Evolutionary conservation across 2,329 filamentous ascomycete genomes (phyloP).

Genomic region (Chalaropsis ovoidea): DNA sequence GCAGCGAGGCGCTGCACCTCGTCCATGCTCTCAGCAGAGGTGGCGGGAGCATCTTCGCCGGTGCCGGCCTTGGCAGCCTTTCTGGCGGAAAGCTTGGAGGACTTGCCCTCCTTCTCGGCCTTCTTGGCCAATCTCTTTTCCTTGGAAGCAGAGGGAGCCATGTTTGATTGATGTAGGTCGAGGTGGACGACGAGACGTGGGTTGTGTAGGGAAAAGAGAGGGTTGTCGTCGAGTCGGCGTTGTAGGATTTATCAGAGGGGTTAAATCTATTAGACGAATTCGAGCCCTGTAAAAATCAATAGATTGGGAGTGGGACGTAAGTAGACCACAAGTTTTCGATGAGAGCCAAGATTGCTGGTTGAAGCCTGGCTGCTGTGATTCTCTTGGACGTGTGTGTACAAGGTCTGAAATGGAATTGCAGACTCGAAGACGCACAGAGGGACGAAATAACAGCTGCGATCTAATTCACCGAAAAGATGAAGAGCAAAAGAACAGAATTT

Average conservation of each 20-base stretch:
- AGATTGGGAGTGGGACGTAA: slow-evolving; percentile 18
- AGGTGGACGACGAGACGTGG: slow-evolving; percentile 24
- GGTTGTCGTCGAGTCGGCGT: slow-evolving; percentile 18
- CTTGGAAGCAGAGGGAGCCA: slow-evolving; percentile 57
- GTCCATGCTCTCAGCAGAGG: slow-evolving; percentile 60
- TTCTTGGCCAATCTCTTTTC: slow-evolving; percentile 63
- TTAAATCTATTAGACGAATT: slow-evolving; percentile 21
- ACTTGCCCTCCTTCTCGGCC: slow-evolving; percentile 66
- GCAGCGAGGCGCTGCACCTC: slow-evolving; percentile 78
- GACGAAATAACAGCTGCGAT: slow-evolving; percentile 5
- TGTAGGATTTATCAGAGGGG: slow-evolving; percentile 20
- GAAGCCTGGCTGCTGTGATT: neutral
- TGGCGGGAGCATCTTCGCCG: slow-evolving; percentile 63
- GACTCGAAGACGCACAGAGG: neutral
- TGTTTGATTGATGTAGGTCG: slow-evolving; percentile 35
- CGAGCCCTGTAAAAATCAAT: slow-evolving; percentile 19
- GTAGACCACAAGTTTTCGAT: slow-evolving; percentile 16
- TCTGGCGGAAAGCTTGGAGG: slow-evolving; percentile 55
- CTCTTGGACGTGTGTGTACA: neutral
- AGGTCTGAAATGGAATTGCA: slow-evolving; percentile 11
- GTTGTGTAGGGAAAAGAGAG: slow-evolving; percentile 25
- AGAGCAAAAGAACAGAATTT: slow-evolving; percentile 3
- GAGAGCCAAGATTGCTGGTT: neutral
- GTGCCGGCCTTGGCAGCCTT: slow-evolving; percentile 59
- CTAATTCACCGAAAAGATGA: slow-evolving; percentile 15